A percentile compares a stretch with the other conserved stretches of the same genome.
Conservation (phyloP, 2,329 filamentous ascomycete genomes). For the Arthrobotrys conoides region DNA sequence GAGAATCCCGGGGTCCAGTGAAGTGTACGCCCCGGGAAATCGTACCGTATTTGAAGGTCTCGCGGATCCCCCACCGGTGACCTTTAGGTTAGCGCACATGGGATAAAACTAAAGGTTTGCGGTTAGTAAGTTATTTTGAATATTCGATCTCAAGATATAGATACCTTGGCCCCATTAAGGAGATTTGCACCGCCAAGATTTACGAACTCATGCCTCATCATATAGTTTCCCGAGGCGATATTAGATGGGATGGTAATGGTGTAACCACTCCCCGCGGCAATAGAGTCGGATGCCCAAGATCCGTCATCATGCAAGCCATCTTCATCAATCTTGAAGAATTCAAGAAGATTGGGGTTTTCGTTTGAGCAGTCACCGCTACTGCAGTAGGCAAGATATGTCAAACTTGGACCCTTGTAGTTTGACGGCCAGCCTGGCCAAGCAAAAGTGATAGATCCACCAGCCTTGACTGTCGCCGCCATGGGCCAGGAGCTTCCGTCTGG, state of each 20-base stretch:
- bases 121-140: background rate
- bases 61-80: constrained; percentile 16
- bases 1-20: constrained; percentile 36
- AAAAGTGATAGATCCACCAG: constrained; percentile 35
- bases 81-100: constrained; percentile 35
- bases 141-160: background rate
- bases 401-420: constrained; percentile 35
- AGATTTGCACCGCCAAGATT: constrained; percentile 25
- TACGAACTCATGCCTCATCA: constrained; percentile 50
- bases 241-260: constrained; percentile 31
- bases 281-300: constrained; percentile 36
- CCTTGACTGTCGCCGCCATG: constrained; percentile 23
- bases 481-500: constrained; percentile 40
- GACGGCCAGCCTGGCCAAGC: constrained; percentile 37
- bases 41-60: constrained; percentile 26
- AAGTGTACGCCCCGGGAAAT: constrained; percentile 45
- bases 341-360: constrained; percentile 29
- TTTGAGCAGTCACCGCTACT: constrained; percentile 25
- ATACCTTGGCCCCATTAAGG: constrained; percentile 37
- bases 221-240: constrained; percentile 31
- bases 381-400: constrained; percentile 52
- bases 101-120: constrained; percentile 31
- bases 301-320: constrained; percentile 36
- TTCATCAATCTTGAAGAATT: constrained; percentile 55
- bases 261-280: constrained; percentile 24